These are phyloP conservation scores for Alternaria triticimaculans DNA, from an alignment of 2,329 filamentous ascomycete genomes.

Conservation along the genomic window DNA sequence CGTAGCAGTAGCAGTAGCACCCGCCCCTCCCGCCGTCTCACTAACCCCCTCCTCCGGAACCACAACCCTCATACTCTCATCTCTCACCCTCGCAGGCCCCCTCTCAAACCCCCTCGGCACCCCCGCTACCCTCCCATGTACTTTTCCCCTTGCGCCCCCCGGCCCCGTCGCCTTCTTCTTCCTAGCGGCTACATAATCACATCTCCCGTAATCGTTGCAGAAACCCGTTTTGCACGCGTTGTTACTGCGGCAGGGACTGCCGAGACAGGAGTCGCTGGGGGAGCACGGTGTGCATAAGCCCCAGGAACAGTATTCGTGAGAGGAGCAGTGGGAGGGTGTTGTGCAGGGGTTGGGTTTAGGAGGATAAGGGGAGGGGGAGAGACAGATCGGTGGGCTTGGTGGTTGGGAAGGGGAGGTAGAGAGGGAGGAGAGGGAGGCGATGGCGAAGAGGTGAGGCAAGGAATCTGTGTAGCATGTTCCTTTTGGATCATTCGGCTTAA, in stretches of 20 bases:
- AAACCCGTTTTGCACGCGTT: conserved; percentile 43
- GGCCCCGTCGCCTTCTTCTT: conserved; percentile 31
- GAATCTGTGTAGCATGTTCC: conserved; percentile 30
- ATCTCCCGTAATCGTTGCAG: conserved; percentile 38
- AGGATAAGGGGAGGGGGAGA: background rate
- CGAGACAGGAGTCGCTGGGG: conserved; percentile 28
- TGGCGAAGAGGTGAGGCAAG: conserved; percentile 14
- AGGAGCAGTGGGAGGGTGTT: conserved; percentile 32
- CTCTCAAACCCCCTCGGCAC: conserved; percentile 30
- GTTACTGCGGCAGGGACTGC: conserved; percentile 31
- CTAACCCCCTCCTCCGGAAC: conserved; percentile 27
- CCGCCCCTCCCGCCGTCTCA: background rate
- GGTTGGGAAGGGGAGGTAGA: background rate
- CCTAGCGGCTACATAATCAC: conserved; percentile 32
- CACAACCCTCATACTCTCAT: conserved; percentile 38
- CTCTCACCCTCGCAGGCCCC: conserved; percentile 40
- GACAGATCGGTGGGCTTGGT: conserved; percentile 6
- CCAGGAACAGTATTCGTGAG: conserved; percentile 38
- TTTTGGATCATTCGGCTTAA: conserved; percentile 13
- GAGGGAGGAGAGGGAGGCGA: no score
- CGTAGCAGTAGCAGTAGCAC: background rate
- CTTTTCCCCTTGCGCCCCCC: conserved; percentile 22
- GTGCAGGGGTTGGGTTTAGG: conserved; percentile 23
- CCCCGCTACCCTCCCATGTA: conserved; percentile 22
- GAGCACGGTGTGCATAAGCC: conserved; percentile 34